A percentile compares a stretch with the other conserved stretches of the same genome.
Conservation (phyloP, 768 basidiomycete genomes). For the Dictyophora rubrovolvata region DNA sequence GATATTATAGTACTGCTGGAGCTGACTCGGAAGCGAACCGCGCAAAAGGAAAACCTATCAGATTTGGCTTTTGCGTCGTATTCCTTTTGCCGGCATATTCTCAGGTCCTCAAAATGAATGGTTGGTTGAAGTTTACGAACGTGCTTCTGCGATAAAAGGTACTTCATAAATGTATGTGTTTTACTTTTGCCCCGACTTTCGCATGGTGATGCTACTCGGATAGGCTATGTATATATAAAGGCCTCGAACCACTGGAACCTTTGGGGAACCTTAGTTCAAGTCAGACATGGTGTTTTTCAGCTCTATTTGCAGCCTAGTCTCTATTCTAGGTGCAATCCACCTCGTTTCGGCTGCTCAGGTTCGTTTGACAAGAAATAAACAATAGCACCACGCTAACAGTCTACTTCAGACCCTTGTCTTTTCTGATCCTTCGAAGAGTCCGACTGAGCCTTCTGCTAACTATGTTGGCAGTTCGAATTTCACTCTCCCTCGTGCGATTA, state of each 20-base stretch:
- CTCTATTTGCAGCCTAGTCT: not conserved
- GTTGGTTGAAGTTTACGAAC: not conserved
- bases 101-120: not conserved
- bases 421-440: not conserved
- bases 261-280: not conserved
- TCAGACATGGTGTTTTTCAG: not conserved
- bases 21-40: no score
- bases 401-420: not conserved
- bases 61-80: not conserved
- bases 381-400: not conserved
- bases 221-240: not conserved
- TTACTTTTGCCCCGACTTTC: not conserved
- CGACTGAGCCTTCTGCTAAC: constrained; percentile 20
- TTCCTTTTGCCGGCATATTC: not conserved
- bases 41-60: no score
- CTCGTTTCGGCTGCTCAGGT: not conserved
- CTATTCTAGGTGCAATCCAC: not conserved
- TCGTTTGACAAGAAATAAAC: not conserved
- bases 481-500: constrained; percentile 29
- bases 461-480: constrained; percentile 35
- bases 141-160: not conserved
- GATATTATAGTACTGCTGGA: no score
- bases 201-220: not conserved
- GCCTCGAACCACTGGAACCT: not conserved
- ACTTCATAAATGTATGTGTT: not conserved